Percentiles rank a stretch among this genome's conserved stretches.
phyloP scores from a whole-genome alignment of 495 filamentous ascomycete species.

The Copromyces sp. region DNA sequence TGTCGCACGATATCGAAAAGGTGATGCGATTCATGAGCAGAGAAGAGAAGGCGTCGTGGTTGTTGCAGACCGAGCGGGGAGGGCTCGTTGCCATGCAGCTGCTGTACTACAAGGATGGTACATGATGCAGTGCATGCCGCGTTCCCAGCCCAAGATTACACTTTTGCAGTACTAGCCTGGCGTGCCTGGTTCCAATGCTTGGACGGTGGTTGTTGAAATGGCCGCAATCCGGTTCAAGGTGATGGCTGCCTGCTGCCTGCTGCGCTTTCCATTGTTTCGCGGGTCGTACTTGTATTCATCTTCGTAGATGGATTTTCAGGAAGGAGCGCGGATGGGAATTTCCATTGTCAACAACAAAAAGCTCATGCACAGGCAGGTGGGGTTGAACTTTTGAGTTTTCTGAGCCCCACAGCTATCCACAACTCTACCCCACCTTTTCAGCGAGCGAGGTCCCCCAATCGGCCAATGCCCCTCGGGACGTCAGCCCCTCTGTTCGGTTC shows the following conservation, averaged over 20 bases:
- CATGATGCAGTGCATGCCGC: background rate
- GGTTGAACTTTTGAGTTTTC: background rate
- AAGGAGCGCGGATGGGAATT: background rate
- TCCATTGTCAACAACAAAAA: background rate
- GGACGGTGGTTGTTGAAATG: background rate
- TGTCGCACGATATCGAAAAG: background rate
- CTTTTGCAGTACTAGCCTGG: background rate
- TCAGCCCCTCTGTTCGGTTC: background rate
- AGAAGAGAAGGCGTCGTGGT: background rate
- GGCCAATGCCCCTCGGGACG: background rate
- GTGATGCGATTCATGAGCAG: background rate
- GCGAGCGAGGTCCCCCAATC: background rate
- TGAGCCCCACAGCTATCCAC: background rate
- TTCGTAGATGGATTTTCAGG: background rate
- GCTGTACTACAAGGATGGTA: background rate
- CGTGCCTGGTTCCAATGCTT: background rate
- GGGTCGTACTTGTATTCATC: background rate
- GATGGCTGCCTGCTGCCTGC: background rate
- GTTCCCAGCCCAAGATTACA: background rate
- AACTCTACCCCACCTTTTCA: background rate
- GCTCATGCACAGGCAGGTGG: background rate
- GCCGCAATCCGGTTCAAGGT: background rate
- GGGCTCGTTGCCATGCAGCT: constrained; percentile 3
- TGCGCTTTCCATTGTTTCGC: background rate
- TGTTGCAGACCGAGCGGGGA: background rate